Base-by-base conservation (phyloP, 2,329 filamentous ascomycete genomes). In the Phaeosphaeriaceae sp. region DNA sequence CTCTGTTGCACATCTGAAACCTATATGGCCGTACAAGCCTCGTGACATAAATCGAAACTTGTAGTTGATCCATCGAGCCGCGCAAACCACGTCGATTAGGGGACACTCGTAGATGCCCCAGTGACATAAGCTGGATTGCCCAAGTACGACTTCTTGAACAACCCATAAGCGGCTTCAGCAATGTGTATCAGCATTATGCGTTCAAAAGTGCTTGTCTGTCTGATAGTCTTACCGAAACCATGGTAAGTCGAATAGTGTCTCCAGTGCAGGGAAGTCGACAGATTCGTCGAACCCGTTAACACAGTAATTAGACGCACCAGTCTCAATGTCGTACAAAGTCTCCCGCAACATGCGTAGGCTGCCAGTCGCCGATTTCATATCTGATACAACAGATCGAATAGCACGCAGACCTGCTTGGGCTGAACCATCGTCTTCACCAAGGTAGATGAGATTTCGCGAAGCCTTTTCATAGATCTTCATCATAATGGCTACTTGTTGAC, bases 161-260 rank as follows among this genome's bases (percentile, higher is more conserved):
- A 53, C 51, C 25, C 51, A 53, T 10, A 53, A 20, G 1, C 44
- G 33, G 6, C 51, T 47, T n/a, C n/a, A 40, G 21, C 10, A n/a
- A 20, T 42, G 7, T 2, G 17, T 44, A 1, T 44, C 11, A 42
- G 33, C 20, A 24, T 27, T 24, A 6, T 17, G 13, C 33, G 6
- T 20, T n/a, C n/a, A n/a, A n/a, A n/a, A 24, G 21, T n/a, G 5
- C 10, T 31, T 11, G 10, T 4, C 27, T 13, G 20, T 6, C 20
- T 10, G 48, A 52, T 9, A 19, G 20, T 20, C 50, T 46, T n/a
- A 52, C 50, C 13, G 10, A 31, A 53, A 53, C 51, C 44, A 53
- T n/a, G 24, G 42, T 6, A 53, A 17, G 17, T 22, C 15, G 25
- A 47, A 53, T 7, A 53, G 20, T 1, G 2, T 9, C 15, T 47